Evolutionary conservation across 306 rosid species (phyloP).

Genomic region (Fagus sylvatica): DNA sequence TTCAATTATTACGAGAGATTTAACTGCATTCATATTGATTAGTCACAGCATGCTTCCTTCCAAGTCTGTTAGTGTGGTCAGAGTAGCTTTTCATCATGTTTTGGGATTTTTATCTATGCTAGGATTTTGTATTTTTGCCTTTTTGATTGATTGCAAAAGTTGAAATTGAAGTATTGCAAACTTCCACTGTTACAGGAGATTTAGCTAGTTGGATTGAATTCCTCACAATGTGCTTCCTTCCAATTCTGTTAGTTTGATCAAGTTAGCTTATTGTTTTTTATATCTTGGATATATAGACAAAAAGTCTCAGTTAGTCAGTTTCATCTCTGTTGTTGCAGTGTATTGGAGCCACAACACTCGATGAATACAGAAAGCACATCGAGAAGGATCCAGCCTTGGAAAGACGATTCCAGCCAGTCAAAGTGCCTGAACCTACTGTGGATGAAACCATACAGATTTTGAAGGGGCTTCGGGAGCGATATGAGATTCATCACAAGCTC

Average conservation of each 20-base stretch:
- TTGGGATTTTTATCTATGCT: no score
- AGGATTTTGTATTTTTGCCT: no score
- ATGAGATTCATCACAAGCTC: slow-evolving; percentile 96
- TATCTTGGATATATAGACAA: slow-evolving; percentile 15
- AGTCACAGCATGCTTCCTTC: neutral
- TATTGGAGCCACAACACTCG: slow-evolving; percentile 94
- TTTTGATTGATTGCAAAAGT: no score
- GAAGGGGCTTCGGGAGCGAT: slow-evolving; percentile 91
- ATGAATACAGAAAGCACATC: slow-evolving; percentile 95
- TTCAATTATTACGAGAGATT: neutral
- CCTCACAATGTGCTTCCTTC: neutral
- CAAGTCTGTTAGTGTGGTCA: neutral
- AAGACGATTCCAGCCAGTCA: slow-evolving; percentile 94
- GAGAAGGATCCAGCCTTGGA: slow-evolving; percentile 96
- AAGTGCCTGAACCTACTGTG: slow-evolving; percentile 91
- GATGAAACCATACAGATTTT: slow-evolving; percentile 83
- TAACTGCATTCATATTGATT: neutral
- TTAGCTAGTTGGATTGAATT: no score
- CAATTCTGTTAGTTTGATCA: neutral
- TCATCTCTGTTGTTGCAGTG: slow-evolving; percentile 59
- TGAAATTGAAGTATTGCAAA: no score
- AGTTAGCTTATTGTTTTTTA: slow-evolving; percentile 1
- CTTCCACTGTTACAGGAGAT: no score
- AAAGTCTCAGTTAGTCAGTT: slow-evolving; percentile 24
- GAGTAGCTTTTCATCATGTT: no score